Conservation (phyloP, 352 stramenopile species). For the Phytophthora macrochlamydospora region DNA sequence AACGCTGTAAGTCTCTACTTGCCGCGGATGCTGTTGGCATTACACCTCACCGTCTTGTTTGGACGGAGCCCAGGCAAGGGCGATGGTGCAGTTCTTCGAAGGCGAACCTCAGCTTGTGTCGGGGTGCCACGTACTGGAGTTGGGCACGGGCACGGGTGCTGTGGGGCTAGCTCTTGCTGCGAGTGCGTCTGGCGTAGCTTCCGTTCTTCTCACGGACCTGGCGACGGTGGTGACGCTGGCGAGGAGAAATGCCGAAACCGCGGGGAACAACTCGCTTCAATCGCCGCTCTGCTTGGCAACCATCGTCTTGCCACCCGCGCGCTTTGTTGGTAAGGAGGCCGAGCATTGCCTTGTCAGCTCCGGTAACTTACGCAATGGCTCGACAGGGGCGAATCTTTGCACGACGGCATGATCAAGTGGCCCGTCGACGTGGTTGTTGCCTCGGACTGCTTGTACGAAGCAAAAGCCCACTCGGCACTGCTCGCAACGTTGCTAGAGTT, state of each 20-base stretch:
- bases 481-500: conserved; percentile 49
- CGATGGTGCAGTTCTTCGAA: conserved; percentile 49
- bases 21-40: too few species aligned
- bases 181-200: conserved; percentile 16
- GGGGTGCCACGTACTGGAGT: conserved; percentile 50
- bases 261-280: conserved; percentile 25
- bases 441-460: conserved; percentile 80
- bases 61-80: conserved; percentile 37
- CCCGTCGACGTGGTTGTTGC: conserved; percentile 23
- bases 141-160: conserved; percentile 59
- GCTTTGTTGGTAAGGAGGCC: conserved; percentile 45
- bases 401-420: conserved; percentile 5
- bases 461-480: conserved; percentile 40
- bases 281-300: conserved; percentile 28
- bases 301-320: conserved; percentile 26
- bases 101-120: conserved; percentile 31
- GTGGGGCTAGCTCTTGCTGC: conserved; percentile 52
- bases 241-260: conserved; percentile 33
- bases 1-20: conserved; percentile 56
- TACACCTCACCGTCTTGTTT: too few species aligned
- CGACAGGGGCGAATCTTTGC: conserved; percentile 21
- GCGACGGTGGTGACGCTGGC: conserved; percentile 51
- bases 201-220: conserved; percentile 66
- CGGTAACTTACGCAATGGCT: conserved; percentile 1
- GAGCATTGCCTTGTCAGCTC: background rate